phyloP scores from a whole-genome alignment of 805 yeast genomes.

The Myxozyma geophila region DNA sequence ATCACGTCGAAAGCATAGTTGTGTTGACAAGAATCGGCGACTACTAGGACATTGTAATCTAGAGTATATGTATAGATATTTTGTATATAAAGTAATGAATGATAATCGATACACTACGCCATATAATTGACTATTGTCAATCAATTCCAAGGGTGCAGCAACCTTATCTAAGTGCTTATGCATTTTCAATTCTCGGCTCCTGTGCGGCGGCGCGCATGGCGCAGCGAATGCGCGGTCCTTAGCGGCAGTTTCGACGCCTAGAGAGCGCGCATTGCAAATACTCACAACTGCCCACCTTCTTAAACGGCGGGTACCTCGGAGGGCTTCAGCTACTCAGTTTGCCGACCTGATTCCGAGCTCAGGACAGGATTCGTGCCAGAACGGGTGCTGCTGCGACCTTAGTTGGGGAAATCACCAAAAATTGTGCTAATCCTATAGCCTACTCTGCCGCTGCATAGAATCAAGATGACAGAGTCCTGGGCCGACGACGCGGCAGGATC shows the following conservation, averaged over 20 bases:
- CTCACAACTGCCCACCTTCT: not conserved
- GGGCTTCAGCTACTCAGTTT: not conserved
- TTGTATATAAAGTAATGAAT: not conserved
- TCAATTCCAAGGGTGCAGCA: too few species aligned
- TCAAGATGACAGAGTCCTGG: constrained; percentile 5
- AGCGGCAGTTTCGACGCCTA: not conserved
- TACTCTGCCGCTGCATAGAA: not conserved
- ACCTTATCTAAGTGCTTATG: too few species aligned
- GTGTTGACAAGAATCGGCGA: constrained; percentile 51
- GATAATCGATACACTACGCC: too few species aligned
- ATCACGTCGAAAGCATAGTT: constrained; percentile 88
- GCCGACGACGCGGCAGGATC: constrained; percentile 9
- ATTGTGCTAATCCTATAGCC: not conserved
- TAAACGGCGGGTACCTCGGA: not conserved
- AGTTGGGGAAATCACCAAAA: not conserved
- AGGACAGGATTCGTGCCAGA: not conserved
- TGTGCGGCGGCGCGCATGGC: too few species aligned
- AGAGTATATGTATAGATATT: not conserved
- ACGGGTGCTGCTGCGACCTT: not conserved
- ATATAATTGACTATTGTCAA: too few species aligned
- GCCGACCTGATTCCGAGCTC: not conserved
- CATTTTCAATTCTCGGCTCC: too few species aligned
- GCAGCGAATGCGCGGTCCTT: too few species aligned
- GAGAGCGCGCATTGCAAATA: not conserved
- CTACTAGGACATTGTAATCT: not conserved